Conservation (phyloP, 2,329 filamentous ascomycete species). For the Alternaria brassicae region DNA sequence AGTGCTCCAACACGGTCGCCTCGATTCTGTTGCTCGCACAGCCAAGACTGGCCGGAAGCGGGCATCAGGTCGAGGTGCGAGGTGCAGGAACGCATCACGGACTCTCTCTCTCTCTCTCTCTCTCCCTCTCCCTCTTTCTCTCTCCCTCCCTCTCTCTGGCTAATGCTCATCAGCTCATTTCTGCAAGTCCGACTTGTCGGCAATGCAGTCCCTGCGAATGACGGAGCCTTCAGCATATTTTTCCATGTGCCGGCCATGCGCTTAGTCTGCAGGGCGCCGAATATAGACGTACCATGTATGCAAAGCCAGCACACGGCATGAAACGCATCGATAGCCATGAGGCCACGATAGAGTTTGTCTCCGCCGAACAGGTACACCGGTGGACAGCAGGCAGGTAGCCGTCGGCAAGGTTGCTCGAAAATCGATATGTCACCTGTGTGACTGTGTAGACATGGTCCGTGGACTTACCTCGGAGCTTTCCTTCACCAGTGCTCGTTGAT, state of each 20-base stretch:
- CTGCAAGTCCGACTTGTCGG: slow-evolving; percentile 19
- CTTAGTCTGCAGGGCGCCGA: slow-evolving; percentile 14
- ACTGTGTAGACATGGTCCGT: slow-evolving; percentile 9
- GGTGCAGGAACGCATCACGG: background rate
- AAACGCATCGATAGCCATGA: slow-evolving; percentile 20
- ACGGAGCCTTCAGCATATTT: slow-evolving; percentile 15
- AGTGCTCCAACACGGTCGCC: background rate
- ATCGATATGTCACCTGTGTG: slow-evolving; percentile 2
- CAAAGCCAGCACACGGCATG: slow-evolving; percentile 23
- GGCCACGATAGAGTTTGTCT: slow-evolving; percentile 24
- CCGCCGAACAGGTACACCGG: background rate
- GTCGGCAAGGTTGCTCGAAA: slow-evolving; percentile 11
- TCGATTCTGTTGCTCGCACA: background rate
- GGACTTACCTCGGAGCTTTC: slow-evolving; percentile 14
- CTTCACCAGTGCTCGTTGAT: slow-evolving; percentile 3
- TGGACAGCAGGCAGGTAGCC: background rate
- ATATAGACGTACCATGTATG: slow-evolving; percentile 27
- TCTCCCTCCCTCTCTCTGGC: slow-evolving; percentile 10
- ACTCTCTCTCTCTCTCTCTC: too few species aligned
- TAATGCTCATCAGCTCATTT: slow-evolving; percentile 14
- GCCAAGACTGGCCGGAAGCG: background rate
- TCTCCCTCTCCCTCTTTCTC: too few species aligned
- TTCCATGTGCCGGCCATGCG: slow-evolving; percentile 31
- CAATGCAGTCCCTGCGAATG: slow-evolving; percentile 19
- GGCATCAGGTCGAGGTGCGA: background rate